phyloP scores from a whole-genome alignment of 176 grass and related monocot species.

The Hsuehochloa calcarea region DNA sequence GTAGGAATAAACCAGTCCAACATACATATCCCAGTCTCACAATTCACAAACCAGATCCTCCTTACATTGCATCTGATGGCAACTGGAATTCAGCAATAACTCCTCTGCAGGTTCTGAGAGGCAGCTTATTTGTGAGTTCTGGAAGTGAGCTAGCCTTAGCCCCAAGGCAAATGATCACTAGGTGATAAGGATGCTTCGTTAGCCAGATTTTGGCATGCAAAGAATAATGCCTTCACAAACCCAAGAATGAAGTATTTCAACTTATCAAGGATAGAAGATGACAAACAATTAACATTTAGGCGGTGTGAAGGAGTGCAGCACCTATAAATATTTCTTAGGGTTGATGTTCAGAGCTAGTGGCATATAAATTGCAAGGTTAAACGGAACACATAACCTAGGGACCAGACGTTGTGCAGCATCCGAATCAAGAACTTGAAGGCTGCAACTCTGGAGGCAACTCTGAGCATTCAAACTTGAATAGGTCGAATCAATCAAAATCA shows the following conservation, averaged over 20 bases:
- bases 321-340: slow-evolving; percentile 87
- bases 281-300: background rate
- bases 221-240: slow-evolving; percentile 65
- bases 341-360: slow-evolving; percentile 73
- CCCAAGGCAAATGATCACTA: slow-evolving; percentile 79
- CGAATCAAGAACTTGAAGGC: slow-evolving; percentile 62
- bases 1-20: too few relatives aligned
- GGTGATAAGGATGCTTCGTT: slow-evolving; percentile 35
- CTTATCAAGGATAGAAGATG: background rate
- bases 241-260: background rate
- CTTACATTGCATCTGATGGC: slow-evolving; percentile 55
- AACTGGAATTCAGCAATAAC: slow-evolving; percentile 73
- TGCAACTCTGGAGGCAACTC: slow-evolving; percentile 77
- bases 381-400: slow-evolving; percentile 65
- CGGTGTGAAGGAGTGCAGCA: slow-evolving; percentile 10
- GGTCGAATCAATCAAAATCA: slow-evolving; percentile 47
- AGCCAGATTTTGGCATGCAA: slow-evolving; percentile 68
- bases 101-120: slow-evolving; percentile 77
- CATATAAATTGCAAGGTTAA: slow-evolving; percentile 83
- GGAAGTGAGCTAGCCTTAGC: slow-evolving; percentile 62
- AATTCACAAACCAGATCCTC: background rate
- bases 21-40: too few relatives aligned
- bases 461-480: slow-evolving; percentile 87
- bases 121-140: slow-evolving; percentile 79
- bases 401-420: slow-evolving; percentile 52